Evolutionary conservation across 176 grass and related monocot genomes (phyloP).

Genomic region (Puccinellia tenuiflora): DNA sequence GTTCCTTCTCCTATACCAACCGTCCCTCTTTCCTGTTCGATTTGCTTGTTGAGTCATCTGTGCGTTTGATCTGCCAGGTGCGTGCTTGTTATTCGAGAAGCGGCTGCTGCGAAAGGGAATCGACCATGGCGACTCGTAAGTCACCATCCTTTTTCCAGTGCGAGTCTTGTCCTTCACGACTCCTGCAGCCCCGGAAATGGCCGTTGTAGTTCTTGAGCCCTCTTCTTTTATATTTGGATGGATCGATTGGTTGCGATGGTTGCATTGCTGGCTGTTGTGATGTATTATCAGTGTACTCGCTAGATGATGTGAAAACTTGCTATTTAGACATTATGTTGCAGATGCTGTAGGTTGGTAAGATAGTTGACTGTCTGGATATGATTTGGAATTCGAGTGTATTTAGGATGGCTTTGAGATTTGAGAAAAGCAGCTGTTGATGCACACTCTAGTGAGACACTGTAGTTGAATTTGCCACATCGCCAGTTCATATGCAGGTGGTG

Average conservation of each 20-base stretch:
- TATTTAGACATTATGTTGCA: background rate
- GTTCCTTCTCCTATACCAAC: background rate
- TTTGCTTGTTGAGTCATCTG: background rate
- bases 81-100: background rate
- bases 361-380: background rate
- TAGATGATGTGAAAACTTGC: background rate
- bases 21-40: background rate
- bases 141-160: background rate
- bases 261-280: background rate
- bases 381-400: background rate
- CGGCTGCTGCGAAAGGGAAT: background rate
- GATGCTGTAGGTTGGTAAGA: background rate
- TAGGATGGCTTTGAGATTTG: background rate
- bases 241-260: background rate
- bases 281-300: background rate
- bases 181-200: background rate
- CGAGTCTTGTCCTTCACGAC: background rate
- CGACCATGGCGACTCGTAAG: slow-evolving; percentile 53
- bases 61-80: slow-evolving; percentile 40
- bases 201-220: background rate
- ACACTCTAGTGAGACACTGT: background rate
- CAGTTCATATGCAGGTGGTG: background rate
- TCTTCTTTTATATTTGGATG: background rate
- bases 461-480: background rate
- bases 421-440: background rate